Base-by-base conservation (phyloP, 2,329 filamentous ascomycete species). In the Botrytis aclada region DNA sequence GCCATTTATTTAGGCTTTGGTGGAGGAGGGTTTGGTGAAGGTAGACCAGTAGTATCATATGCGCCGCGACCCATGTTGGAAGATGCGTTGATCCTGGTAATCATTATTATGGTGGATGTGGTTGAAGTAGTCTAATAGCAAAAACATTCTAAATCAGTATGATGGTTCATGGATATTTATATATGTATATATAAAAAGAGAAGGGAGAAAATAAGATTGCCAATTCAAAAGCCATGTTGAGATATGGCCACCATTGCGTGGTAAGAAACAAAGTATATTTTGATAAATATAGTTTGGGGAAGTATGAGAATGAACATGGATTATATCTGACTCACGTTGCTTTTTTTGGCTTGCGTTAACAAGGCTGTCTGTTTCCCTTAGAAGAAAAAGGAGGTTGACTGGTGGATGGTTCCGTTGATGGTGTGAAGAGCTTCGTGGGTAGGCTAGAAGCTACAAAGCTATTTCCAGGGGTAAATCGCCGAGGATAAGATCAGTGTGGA, bases 1-100 rank as follows among this genome's bases (percentile, higher is more conserved):
- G 41, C 70, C 64, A 60, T 79, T 56, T 81, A 80, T 76, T 76
- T 79, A n/a, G 78, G 77, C 78, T 81, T 80, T 58, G 78, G 78
- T 69, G 69, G 69, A 74, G 78, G 78, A 67, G 78, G 79, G 72
- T 41, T 56, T 56, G 47, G 85, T 85, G 81, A 86, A 86, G 73
- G 82, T 81, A 37, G 86, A 81, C 84, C 84, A 37, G 85, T 86
- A 75, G 84, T 86, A 76, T 87, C 85, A 78, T 87, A 87, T 76
- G 84, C 85, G 73, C 85, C 85, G 73, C 85, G 83, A 74, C 84
- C 85, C 84, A 86, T 86, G 80, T 86, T 85, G 81, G 76, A 79
- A 25, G 78, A 76, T 73, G 74, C 75, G 54, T 76, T 74, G 72
- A 79, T 77, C 77, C 71, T 75, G 69, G 77, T 78, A 72, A 79